Evolutionary conservation across 352 stramenopile genomes (phyloP).

Genomic region (Pelagophyceae sp.): DNA sequence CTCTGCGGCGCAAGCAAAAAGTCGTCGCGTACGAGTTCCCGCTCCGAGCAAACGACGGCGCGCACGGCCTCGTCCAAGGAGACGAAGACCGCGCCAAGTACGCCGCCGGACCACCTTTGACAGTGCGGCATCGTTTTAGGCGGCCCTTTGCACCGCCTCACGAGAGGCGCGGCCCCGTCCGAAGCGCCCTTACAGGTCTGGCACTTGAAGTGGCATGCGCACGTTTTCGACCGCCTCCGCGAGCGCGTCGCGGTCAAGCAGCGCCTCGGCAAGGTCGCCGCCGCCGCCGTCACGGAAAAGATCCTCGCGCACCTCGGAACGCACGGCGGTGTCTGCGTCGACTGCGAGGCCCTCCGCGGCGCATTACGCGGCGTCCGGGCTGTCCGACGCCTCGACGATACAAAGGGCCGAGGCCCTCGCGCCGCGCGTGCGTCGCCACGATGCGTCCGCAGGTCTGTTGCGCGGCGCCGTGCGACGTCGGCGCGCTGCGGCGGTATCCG

Average conservation of each 20-base stretch:
- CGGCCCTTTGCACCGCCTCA: too few relatives aligned
- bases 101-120: too few relatives aligned
- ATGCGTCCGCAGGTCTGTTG: too few relatives aligned
- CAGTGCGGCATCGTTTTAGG: too few relatives aligned
- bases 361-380: background rate
- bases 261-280: background rate
- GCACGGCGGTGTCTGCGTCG: background rate
- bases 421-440: too few relatives aligned
- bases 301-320: background rate
- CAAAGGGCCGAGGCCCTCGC: too few relatives aligned
- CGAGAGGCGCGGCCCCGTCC: background rate
- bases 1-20: background rate
- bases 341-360: background rate
- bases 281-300: background rate
- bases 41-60: background rate
- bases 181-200: background rate
- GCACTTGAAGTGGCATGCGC: conserved; percentile 9
- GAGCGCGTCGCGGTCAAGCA: background rate
- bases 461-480: too few relatives aligned
- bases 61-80: background rate
- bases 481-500: too few relatives aligned
- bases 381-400: too few relatives aligned
- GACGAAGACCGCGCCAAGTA: too few relatives aligned
- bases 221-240: background rate
- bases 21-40: background rate